Percentiles rank a stretch among this genome's conserved stretches.
phyloP scores from a whole-genome alignment of 129 eudicot species.

The Flaveria sonorensis region DNA sequence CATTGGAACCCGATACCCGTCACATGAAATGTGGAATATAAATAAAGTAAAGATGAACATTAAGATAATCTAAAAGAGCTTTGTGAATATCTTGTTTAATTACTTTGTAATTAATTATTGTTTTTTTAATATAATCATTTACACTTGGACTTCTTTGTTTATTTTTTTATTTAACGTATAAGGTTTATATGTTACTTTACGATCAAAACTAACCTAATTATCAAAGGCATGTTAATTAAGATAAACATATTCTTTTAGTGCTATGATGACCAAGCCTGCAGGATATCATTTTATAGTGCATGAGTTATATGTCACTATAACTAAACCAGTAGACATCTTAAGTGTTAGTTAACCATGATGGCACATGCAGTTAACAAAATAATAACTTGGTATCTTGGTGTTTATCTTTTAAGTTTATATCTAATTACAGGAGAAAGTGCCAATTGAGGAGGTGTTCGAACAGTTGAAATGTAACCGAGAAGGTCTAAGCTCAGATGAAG shows the following conservation, averaged over 20 bases:
- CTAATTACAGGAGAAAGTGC: constrained; percentile 69
- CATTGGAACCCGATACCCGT: constrained; percentile 37
- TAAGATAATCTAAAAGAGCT: constrained; percentile 23
- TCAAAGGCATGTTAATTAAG: not conserved
- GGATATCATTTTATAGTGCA: constrained; percentile 19
- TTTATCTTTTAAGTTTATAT: not conserved
- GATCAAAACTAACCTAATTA: not conserved
- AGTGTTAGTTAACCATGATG: constrained; percentile 17
- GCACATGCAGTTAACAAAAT: not conserved
- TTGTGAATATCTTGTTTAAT: not conserved
- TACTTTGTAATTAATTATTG: constrained; percentile 12
- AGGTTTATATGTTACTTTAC: not conserved
- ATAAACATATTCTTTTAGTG: not conserved
- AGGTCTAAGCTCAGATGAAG: constrained; percentile 79
- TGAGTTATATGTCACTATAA: not conserved
- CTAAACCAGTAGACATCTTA: constrained; percentile 2
- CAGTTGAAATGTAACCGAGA: constrained; percentile 84
- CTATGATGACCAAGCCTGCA: not conserved
- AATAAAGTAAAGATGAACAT: constrained; percentile 24
- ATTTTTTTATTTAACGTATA: not conserved
- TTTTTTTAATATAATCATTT: constrained; percentile 7
- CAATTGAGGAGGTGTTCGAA: constrained; percentile 91
- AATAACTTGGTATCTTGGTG: constrained; percentile 1
- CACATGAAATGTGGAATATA: constrained; percentile 30
- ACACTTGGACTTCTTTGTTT: not conserved